These are phyloP conservation scores for Gossypium gossypioides DNA, from an alignment of 441 rosid species.

Conservation along the genomic window DNA sequence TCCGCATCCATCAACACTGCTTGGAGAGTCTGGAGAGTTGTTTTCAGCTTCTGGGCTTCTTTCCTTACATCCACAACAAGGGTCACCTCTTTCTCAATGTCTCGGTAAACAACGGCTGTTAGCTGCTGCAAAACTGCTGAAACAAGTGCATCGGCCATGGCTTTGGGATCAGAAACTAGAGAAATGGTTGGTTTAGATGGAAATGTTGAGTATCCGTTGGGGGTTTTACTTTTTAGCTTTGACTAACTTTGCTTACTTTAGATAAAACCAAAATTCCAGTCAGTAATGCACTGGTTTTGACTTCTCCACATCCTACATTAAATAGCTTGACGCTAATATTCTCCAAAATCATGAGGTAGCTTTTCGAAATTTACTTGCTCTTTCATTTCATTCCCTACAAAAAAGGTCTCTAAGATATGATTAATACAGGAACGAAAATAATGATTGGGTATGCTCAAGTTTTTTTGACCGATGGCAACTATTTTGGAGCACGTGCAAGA, in stretches of 20 bases:
- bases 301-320: neutral
- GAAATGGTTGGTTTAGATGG: neutral
- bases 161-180: neutral
- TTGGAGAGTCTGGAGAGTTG: neutral
- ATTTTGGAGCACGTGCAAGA: conserved; percentile 18
- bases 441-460: conserved; percentile 17
- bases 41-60: neutral
- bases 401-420: neutral
- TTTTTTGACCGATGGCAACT: neutral
- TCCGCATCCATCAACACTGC: neutral
- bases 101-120: neutral
- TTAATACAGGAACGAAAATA: neutral
- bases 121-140: neutral
- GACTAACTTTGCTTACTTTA: too few relatives aligned
- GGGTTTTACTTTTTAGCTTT: neutral
- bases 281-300: too few relatives aligned
- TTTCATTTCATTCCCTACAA: neutral
- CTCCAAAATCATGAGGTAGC: neutral
- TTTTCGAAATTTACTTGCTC: neutral
- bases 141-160: neutral
- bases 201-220: neutral
- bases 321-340: neutral
- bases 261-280: too few relatives aligned
- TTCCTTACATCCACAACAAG: neutral
- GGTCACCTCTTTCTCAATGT: neutral